Conservation (phyloP, 768 basidiomycete species). For the Bullera alba region DNA sequence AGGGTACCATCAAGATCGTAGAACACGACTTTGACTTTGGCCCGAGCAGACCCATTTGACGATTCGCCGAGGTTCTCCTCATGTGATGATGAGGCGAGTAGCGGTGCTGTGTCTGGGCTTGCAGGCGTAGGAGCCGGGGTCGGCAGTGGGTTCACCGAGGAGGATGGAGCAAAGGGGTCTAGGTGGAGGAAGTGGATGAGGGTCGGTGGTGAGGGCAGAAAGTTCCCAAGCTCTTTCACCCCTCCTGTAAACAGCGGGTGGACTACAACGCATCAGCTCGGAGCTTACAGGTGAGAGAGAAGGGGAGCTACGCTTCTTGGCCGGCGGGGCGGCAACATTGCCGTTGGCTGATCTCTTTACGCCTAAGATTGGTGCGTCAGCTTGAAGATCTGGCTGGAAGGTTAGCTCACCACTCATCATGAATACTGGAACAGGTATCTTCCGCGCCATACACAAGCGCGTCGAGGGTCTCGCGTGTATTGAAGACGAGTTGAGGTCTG, state of each 20-base stretch:
- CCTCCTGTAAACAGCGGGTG: constrained; percentile 36
- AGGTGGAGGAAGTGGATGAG: constrained; percentile 40
- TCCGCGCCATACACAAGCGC: not conserved
- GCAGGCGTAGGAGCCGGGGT: not conserved
- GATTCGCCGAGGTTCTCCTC: constrained; percentile 67
- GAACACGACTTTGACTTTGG: constrained; percentile 58
- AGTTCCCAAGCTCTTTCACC: not conserved
- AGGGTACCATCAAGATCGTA: constrained; percentile 86
- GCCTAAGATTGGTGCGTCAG: no score
- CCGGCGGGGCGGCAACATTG: not conserved
- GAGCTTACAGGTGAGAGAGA: not conserved
- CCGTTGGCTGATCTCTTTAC: no score
- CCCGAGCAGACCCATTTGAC: constrained; percentile 56
- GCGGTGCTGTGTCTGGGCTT: not conserved
- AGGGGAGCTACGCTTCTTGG: not conserved
- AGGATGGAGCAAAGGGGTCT: constrained; percentile 31
- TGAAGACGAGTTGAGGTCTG: no score
- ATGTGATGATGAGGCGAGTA: constrained; percentile 49
- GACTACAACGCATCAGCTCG: constrained; percentile 7
- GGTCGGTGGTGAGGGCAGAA: constrained; percentile 30
- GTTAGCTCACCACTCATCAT: no score
- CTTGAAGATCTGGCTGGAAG: no score
- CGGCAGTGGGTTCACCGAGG: not conserved
- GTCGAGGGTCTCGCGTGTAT: no score
- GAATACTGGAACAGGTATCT: no score